A percentile compares a stretch with the other conserved stretches of the same genome.
Evolutionary conservation across 106 monocot species (phyloP).

Genomic region (Alisma plantagoaquatica): DNA sequence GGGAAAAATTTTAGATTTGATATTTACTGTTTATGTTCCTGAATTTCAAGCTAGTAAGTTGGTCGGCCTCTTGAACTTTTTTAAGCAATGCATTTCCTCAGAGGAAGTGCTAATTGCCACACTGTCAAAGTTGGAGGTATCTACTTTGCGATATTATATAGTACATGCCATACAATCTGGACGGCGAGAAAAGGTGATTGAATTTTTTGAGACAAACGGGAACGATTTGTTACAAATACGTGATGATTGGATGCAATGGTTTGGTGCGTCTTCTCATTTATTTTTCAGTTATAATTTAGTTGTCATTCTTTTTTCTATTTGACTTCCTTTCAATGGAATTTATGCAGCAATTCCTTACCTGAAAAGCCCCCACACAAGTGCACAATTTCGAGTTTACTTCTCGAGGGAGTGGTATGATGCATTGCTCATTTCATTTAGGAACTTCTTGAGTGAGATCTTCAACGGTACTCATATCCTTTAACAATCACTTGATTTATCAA

Average conservation of each 20-base stretch:
- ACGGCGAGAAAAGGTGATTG: constrained; percentile 70
- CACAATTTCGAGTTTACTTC: constrained; percentile 87
- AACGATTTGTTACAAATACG: constrained; percentile 63
- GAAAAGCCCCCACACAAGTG: constrained; percentile 77
- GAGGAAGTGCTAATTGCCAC: constrained; percentile 44
- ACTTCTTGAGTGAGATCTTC: constrained; percentile 90
- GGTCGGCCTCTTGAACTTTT: constrained; percentile 56
- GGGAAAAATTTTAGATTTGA: constrained; percentile 77
- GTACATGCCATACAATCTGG: constrained; percentile 71
- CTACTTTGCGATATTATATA: constrained; percentile 70
- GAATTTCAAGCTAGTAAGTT: constrained; percentile 76
- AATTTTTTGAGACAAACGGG: constrained; percentile 67
- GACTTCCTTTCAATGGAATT: constrained; percentile 4
- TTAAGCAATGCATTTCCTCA: constrained; percentile 70
- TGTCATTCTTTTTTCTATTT: background rate
- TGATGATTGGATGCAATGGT: constrained; percentile 91
- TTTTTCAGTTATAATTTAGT: background rate
- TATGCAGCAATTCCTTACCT: constrained; percentile 88
- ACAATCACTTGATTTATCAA: background rate
- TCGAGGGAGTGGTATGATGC: constrained; percentile 94
- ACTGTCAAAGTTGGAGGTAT: constrained; percentile 70
- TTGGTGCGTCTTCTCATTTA: constrained; percentile 43
- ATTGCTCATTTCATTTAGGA: constrained; percentile 64
- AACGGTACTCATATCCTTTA: constrained; percentile 90
- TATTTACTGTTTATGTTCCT: constrained; percentile 78